These are phyloP conservation scores for Sparassis latifolia DNA, from an alignment of 1,284 basidiomycete species.

Conservation along the genomic window DNA sequence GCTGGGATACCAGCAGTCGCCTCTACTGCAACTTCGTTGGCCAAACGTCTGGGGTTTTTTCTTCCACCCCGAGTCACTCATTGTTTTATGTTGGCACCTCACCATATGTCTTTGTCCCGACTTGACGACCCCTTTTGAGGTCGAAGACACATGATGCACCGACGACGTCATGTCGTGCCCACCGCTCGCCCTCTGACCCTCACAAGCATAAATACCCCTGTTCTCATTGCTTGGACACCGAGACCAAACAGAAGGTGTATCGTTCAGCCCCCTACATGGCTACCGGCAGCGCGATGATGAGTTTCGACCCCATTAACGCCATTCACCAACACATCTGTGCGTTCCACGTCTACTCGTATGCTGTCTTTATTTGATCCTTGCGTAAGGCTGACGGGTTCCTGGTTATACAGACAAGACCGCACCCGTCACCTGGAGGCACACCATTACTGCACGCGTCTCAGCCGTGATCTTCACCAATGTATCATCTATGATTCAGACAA, in stretches of 20 bases:
- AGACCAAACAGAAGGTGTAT: conserved; percentile 22
- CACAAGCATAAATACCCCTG: background rate
- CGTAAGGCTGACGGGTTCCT: background rate
- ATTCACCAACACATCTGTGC: conserved; percentile 45
- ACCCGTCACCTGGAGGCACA: conserved; percentile 35
- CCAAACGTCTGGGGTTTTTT: too few relatives aligned
- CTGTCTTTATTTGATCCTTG: background rate
- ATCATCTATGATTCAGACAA: conserved; percentile 41
- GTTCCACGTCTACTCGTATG: conserved; percentile 33
- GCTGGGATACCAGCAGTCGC: too few relatives aligned
- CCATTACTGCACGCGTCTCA: conserved; percentile 36
- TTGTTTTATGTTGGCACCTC: too few relatives aligned
- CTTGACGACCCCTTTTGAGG: too few relatives aligned
- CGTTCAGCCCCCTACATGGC: conserved; percentile 23
- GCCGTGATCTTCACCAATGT: conserved; percentile 26
- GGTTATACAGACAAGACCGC: conserved; percentile 27
- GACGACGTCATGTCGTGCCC: background rate
- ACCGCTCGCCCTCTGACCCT: background rate
- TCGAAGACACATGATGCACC: background rate
- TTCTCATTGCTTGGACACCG: conserved; percentile 15
- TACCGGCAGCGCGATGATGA: conserved; percentile 35
- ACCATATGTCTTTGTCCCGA: too few relatives aligned
- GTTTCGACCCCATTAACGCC: conserved; percentile 37
- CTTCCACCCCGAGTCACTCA: background rate
- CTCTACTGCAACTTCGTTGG: too few relatives aligned